phyloP scores from a whole-genome alignment of 352 stramenopile species.

The Plasmopara halstedii region DNA sequence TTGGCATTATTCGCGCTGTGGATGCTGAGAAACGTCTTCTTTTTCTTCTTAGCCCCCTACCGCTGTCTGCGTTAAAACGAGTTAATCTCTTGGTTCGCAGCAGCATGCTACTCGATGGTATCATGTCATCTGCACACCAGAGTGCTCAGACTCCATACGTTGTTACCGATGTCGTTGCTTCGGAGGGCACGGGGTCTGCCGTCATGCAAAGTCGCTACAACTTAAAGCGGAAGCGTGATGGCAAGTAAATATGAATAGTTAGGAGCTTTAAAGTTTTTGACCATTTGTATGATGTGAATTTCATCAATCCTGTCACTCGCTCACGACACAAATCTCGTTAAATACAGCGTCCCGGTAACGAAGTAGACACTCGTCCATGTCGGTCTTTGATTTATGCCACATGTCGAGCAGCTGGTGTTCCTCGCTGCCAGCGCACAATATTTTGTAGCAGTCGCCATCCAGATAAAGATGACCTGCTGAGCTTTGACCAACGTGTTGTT shows the following conservation, averaged over 20 bases:
- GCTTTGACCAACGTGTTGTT: not conserved
- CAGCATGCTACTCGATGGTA: constrained; percentile 47
- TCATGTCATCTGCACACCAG: constrained; percentile 44
- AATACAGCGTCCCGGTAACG: constrained; percentile 34
- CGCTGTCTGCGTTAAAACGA: constrained; percentile 34
- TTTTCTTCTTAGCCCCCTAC: constrained; percentile 62
- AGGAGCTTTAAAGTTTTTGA: not conserved
- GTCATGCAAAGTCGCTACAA: constrained; percentile 85
- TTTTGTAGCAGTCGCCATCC: constrained; percentile 12
- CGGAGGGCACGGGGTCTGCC: constrained; percentile 63
- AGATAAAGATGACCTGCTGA: constrained; percentile 5
- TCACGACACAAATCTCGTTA: constrained; percentile 46
- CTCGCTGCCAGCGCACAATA: constrained; percentile 14
- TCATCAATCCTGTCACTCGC: constrained; percentile 30
- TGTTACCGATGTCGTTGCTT: constrained; percentile 58
- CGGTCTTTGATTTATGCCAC: constrained; percentile 17
- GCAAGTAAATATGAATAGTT: constrained; percentile 14
- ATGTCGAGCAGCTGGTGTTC: constrained; percentile 11
- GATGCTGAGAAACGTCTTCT: constrained; percentile 45
- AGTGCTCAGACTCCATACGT: constrained; percentile 46
- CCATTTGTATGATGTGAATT: not conserved
- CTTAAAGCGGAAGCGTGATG: constrained; percentile 78
- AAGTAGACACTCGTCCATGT: constrained; percentile 38
- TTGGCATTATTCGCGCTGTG: constrained; percentile 60
- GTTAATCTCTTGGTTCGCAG: constrained; percentile 73